Percentiles rank a stretch among this genome's conserved stretches.
Evolutionary conservation across 2,329 filamentous ascomycete genomes (phyloP).

Genomic region (Sclerotinia glacialis): DNA sequence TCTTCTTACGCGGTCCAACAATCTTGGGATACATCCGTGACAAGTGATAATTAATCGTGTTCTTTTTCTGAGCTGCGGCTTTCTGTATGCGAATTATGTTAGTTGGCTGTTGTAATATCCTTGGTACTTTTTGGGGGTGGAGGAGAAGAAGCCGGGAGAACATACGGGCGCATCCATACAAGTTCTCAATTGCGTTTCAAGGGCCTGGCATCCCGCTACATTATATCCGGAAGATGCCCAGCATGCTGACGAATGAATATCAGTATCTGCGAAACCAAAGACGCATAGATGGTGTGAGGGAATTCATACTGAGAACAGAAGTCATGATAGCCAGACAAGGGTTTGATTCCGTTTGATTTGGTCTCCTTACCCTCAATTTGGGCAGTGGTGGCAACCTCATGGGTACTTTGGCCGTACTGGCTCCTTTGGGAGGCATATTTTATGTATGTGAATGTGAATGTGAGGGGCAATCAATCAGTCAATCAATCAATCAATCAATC

Average conservation of each 20-base stretch:
- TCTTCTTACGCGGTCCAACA: constrained; percentile 67
- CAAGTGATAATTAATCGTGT: constrained; percentile 88
- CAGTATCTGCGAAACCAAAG: background rate
- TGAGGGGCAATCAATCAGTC: background rate
- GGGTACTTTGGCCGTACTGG: constrained; percentile 36
- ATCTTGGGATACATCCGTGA: constrained; percentile 72
- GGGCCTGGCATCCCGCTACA: constrained; percentile 54
- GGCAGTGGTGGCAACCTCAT: constrained; percentile 54
- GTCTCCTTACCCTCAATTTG: constrained; percentile 62
- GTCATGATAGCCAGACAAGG: constrained; percentile 66
- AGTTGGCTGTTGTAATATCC: background rate
- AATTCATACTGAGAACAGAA: constrained; percentile 58
- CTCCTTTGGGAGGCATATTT: constrained; percentile 39
- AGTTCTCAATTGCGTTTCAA: constrained; percentile 59
- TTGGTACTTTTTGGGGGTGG: background rate
- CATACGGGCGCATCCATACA: constrained; percentile 80
- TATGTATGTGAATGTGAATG: background rate
- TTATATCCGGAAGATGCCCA: constrained; percentile 78
- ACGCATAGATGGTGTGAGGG: constrained; percentile 17
- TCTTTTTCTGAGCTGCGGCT: constrained; percentile 59
- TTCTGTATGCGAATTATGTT: constrained; percentile 45
- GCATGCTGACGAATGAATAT: constrained; percentile 56
- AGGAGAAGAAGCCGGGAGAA: constrained; percentile 27
- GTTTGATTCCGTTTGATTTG: constrained; percentile 60
- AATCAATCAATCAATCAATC: background rate